phyloP scores from a whole-genome alignment of 257 asterid species.

The Nicotiana sylvestris region DNA sequence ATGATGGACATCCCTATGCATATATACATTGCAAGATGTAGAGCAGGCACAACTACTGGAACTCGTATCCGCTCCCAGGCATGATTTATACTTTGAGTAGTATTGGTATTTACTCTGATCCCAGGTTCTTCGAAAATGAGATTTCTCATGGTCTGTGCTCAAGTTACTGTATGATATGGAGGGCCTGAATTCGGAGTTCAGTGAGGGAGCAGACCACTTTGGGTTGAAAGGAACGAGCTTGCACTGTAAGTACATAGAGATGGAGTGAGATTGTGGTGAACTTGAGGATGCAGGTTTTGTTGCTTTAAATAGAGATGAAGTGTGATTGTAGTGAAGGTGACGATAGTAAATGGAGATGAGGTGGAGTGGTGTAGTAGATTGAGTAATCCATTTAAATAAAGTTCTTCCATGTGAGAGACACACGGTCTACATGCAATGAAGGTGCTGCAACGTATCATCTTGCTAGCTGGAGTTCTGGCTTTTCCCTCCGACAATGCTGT shows the following conservation, averaged over 20 bases:
- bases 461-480: constrained; percentile 57
- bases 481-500: constrained; percentile 47
- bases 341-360: constrained; percentile 24
- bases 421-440: constrained; percentile 84
- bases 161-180: not conserved
- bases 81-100: constrained; percentile 37
- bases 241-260: constrained; percentile 24
- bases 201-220: constrained; percentile 22
- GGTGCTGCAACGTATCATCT: constrained; percentile 55
- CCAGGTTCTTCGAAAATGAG: constrained; percentile 30
- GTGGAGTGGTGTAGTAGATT: constrained; percentile 34
- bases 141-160: constrained; percentile 50
- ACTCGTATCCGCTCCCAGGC: constrained; percentile 64
- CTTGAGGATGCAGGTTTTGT: constrained; percentile 19
- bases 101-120: constrained; percentile 40
- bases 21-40: constrained; percentile 46
- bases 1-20: constrained; percentile 80
- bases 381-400: constrained; percentile 29
- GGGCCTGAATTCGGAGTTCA: constrained; percentile 16
- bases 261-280: constrained; percentile 12
- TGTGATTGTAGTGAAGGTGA: constrained; percentile 20
- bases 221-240: constrained; percentile 26
- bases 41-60: constrained; percentile 59
- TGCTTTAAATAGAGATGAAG: constrained; percentile 43
- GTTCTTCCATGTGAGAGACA: constrained; percentile 41